phyloP scores from a whole-genome alignment of 371 early-diverging fungal species.

The Actinomucor elegans region DNA sequence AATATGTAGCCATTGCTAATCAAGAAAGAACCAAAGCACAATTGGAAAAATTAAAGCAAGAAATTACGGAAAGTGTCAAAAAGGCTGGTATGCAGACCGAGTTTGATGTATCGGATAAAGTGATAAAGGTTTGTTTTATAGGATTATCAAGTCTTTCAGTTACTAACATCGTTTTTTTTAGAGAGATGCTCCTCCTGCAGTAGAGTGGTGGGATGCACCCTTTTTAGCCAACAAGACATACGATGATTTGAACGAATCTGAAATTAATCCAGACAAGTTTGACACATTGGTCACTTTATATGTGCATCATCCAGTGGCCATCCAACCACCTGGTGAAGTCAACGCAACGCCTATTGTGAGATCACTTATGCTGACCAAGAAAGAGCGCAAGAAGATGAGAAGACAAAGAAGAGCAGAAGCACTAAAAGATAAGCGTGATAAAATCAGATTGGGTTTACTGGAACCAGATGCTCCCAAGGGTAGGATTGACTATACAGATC shows the following conservation, averaged over 20 bases:
- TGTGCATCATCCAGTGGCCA: conserved; percentile 92
- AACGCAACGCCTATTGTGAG: conserved; percentile 57
- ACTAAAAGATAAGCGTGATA: conserved; percentile 92
- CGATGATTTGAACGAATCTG: conserved; percentile 51
- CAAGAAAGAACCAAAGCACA: conserved; percentile 76
- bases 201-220: conserved; percentile 97
- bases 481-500: too few species aligned
- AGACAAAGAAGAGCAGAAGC: conserved; percentile 85
- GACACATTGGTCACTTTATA: conserved; percentile 74
- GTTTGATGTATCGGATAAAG: conserved; percentile 71
- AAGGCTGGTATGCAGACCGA: conserved; percentile 86
- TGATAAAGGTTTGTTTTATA: conserved; percentile 57
- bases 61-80: conserved; percentile 81
- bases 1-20: conserved; percentile 79
- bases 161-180: neutral
- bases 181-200: conserved; percentile 75
- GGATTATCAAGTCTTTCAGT: conserved; percentile 4
- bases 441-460: conserved; percentile 88
- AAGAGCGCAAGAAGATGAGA: conserved; percentile 90
- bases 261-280: conserved; percentile 35
- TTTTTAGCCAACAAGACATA: conserved; percentile 75
- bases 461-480: conserved; percentile 91
- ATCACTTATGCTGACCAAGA: conserved; percentile 88
- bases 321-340: conserved; percentile 78
- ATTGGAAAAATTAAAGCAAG: conserved; percentile 80